Evolutionary conservation across 345 rosid species (phyloP).

Genomic region (Citrus unshiu): DNA sequence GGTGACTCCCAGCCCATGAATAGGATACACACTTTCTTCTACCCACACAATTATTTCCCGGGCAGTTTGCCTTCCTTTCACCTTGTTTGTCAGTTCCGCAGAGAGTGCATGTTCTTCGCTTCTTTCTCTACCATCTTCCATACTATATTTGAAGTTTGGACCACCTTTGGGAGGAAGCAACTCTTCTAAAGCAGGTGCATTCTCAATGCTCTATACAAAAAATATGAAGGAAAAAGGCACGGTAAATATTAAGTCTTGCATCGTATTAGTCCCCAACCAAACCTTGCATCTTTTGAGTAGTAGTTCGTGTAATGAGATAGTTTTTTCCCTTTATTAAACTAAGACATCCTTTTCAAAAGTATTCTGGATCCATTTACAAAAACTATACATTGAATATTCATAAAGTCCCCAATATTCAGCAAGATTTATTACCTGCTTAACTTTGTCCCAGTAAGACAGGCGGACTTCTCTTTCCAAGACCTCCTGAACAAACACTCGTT

Average conservation of each 20-base stretch:
- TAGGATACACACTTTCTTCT: slow-evolving; percentile 68
- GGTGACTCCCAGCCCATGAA: slow-evolving; percentile 64
- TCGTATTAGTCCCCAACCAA: not conserved
- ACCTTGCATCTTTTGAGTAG: slow-evolving; percentile 1
- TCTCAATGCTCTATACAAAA: slow-evolving; percentile 73
- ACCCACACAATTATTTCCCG: slow-evolving; percentile 81
- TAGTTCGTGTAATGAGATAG: too few relatives aligned
- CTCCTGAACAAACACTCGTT: slow-evolving; percentile 96
- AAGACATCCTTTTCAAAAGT: not conserved
- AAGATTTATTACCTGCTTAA: slow-evolving; percentile 70
- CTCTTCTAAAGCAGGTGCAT: slow-evolving; percentile 79
- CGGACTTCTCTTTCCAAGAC: slow-evolving; percentile 97
- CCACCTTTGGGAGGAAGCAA: slow-evolving; percentile 83
- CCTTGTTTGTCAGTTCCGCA: slow-evolving; percentile 71
- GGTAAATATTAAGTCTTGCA: not conserved
- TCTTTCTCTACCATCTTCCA: slow-evolving; percentile 64
- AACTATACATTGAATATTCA: not conserved
- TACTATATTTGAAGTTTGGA: slow-evolving; percentile 63
- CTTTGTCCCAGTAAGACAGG: slow-evolving; percentile 95
- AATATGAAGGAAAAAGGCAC: slow-evolving; percentile 14
- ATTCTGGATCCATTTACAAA: not conserved
- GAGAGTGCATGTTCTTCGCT: slow-evolving; percentile 69
- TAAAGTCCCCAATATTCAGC: not conserved
- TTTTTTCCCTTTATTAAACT: too few relatives aligned
- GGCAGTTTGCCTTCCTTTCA: slow-evolving; percentile 79